A percentile compares a stretch with the other conserved stretches of the same genome.
These are phyloP conservation scores for Yamadazyma sp. DNA, from an alignment of 805 yeast species.

Conservation along the genomic window DNA sequence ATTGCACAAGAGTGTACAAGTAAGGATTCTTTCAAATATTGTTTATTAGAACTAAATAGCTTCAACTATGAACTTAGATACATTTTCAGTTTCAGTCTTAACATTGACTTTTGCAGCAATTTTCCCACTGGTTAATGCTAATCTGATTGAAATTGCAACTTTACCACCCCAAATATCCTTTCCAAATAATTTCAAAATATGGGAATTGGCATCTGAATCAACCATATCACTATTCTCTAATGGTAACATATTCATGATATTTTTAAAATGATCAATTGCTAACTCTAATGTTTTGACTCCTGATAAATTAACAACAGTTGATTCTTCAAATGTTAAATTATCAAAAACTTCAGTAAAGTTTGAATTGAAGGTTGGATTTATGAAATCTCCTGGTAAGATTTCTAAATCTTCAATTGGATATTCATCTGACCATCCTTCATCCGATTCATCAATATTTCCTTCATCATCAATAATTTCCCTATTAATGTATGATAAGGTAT, in stretches of 20 bases:
- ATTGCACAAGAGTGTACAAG: no score
- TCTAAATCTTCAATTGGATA: conserved; percentile 83
- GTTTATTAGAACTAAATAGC: no score
- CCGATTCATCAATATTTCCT: conserved; percentile 59
- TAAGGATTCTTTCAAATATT: no score
- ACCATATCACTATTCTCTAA: conserved; percentile 72
- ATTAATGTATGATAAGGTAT: conserved; percentile 68
- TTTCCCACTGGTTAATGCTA: conserved; percentile 55
- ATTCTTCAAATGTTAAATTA: conserved; percentile 57
- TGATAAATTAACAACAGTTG: conserved; percentile 65
- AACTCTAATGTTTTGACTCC: conserved; percentile 32
- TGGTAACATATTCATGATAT: conserved; percentile 51
- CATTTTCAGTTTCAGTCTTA: conserved; percentile 44
- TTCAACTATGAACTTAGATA: conserved; percentile 51
- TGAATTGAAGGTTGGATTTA: conserved; percentile 73
- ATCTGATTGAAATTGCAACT: conserved; percentile 47
- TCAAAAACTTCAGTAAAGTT: conserved; percentile 74
- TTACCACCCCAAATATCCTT: conserved; percentile 63
- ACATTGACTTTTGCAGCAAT: conserved; percentile 58
- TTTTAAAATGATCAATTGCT: conserved; percentile 50
- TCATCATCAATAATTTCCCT: conserved; percentile 71
- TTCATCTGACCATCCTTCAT: conserved; percentile 89
- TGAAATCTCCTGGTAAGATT: conserved; percentile 76
- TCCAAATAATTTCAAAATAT: conserved; percentile 79
- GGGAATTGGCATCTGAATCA: conserved; percentile 56